A percentile compares a stretch with the other conserved stretches of the same genome.
Conservation (phyloP, 1,139 yeast genomes). For the Arxiozyma bovina region DNA sequence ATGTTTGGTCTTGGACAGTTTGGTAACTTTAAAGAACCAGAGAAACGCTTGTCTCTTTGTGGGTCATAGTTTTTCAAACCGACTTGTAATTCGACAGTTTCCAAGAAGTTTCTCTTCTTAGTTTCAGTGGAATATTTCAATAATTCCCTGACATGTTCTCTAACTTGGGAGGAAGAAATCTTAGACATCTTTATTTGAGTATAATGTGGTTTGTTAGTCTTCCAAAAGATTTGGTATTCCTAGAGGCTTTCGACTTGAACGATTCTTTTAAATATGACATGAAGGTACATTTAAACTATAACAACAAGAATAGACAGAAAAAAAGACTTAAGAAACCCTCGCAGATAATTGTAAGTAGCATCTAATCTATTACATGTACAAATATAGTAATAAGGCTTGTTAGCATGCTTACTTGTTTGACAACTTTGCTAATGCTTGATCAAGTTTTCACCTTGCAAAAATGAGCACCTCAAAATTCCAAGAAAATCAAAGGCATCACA, state of each 20-base stretch:
- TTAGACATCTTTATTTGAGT: slow-evolving; percentile 64
- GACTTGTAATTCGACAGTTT: slow-evolving; percentile 99
- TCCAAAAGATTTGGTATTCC: slow-evolving; percentile 47
- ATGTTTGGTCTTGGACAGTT: slow-evolving; percentile 99
- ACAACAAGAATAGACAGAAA: not conserved
- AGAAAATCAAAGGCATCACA: not conserved
- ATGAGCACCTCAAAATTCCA: not conserved
- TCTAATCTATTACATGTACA: too few species aligned
- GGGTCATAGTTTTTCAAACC: slow-evolving; percentile 99
- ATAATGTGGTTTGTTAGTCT: slow-evolving; percentile 43
- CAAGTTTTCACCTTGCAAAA: too few species aligned
- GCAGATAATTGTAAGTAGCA: not conserved
- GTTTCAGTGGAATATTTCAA: slow-evolving; percentile 85
- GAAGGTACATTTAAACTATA: not conserved
- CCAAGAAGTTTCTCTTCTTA: slow-evolving; percentile 99
- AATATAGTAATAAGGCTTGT: too few species aligned
- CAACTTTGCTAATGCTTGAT: too few species aligned
- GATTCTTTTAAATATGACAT: slow-evolving; percentile 3
- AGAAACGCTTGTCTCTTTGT: slow-evolving; percentile 99
- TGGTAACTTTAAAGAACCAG: slow-evolving; percentile 98
- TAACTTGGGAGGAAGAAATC: slow-evolving; percentile 85
- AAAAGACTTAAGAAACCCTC: too few species aligned
- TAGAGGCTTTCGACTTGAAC: slow-evolving; percentile 32
- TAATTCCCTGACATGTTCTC: slow-evolving; percentile 92
- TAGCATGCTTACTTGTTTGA: too few species aligned